A percentile compares a stretch with the other conserved stretches of the same genome.
Evolutionary conservation across 2,329 filamentous ascomycete genomes (phyloP).

Genomic region (Colletotrichum ledebouriae): DNA sequence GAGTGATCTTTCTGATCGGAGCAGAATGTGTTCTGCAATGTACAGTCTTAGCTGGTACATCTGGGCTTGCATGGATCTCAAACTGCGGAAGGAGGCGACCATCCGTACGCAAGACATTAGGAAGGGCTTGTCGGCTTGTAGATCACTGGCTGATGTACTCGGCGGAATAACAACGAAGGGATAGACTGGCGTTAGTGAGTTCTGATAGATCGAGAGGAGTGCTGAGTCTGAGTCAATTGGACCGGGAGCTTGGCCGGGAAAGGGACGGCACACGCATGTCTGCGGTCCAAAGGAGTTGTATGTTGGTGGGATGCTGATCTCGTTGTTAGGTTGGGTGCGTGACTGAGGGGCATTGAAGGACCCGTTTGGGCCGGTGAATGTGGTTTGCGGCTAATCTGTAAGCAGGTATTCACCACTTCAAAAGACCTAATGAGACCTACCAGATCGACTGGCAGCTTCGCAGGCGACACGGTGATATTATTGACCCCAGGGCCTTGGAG

Average conservation of each 20-base stretch:
- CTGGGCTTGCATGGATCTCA: slow-evolving; percentile 63
- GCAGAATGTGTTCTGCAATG: slow-evolving; percentile 63
- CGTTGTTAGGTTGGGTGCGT: slow-evolving; percentile 28
- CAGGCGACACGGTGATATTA: slow-evolving; percentile 48
- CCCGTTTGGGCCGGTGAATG: not conserved
- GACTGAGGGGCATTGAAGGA: slow-evolving; percentile 15
- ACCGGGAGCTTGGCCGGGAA: slow-evolving; percentile 54
- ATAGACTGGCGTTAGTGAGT: slow-evolving; percentile 57
- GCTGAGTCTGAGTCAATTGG: slow-evolving; percentile 60
- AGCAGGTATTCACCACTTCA: not conserved
- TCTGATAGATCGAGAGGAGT: slow-evolving; percentile 60
- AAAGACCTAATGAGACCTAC: not conserved
- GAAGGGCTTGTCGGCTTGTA: slow-evolving; percentile 59
- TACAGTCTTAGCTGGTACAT: slow-evolving; percentile 62
- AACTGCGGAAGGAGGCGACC: slow-evolving; percentile 62
- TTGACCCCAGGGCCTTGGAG: slow-evolving; percentile 56
- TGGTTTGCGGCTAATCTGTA: not conserved
- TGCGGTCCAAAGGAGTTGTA: slow-evolving; percentile 62
- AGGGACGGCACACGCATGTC: slow-evolving; percentile 62
- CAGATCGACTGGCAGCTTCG: not conserved
- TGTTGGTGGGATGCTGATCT: slow-evolving; percentile 53
- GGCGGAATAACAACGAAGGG: slow-evolving; percentile 62
- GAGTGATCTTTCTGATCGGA: slow-evolving; percentile 64
- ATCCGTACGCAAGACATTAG: slow-evolving; percentile 63
- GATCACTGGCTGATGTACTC: slow-evolving; percentile 51